Evolutionary conservation across 805 yeast species (phyloP).

Genomic region (Hanseniaspora mollemarum): DNA sequence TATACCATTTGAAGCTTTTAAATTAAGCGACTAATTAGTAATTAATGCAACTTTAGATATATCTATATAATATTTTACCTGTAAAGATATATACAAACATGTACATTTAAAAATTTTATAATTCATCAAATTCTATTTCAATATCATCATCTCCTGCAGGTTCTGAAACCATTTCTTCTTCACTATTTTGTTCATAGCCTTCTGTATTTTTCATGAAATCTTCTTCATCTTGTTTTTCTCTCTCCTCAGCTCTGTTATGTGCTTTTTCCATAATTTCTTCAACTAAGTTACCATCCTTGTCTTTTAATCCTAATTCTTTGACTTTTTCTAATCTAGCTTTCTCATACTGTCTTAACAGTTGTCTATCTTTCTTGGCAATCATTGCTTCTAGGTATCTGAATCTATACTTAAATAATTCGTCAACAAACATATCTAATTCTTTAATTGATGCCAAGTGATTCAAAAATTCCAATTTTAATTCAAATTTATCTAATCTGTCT

Average conservation of each 20-base stretch:
- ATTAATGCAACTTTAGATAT: not conserved
- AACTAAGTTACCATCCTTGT: conserved; percentile 12
- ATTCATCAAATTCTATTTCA: conserved; percentile 17
- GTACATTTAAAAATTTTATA: conserved; percentile 1
- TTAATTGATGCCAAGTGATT: not conserved
- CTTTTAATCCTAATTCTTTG: conserved; percentile 10
- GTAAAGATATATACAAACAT: not conserved
- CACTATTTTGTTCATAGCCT: not conserved
- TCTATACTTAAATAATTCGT: conserved; percentile 12
- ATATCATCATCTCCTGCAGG: not conserved
- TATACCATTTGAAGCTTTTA: conserved; percentile 76
- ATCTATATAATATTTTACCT: not conserved
- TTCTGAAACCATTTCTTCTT: not conserved
- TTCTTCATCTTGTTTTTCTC: conserved; percentile 17
- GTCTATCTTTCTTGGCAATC: conserved; percentile 25
- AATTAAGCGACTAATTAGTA: conserved; percentile 34
- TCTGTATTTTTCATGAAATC: conserved; percentile 11
- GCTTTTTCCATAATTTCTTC: conserved; percentile 19
- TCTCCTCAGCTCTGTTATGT: conserved; percentile 25
- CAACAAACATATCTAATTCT: not conserved
- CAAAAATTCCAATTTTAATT: conserved; percentile 6
- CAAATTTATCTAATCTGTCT: conserved; percentile 5
- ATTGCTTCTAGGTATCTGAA: conserved; percentile 20
- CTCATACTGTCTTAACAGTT: conserved; percentile 23
- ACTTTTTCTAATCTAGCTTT: conserved; percentile 26